Conservation (phyloP, 1,284 basidiomycete genomes). For the Ceratobasidium sp. region DNA sequence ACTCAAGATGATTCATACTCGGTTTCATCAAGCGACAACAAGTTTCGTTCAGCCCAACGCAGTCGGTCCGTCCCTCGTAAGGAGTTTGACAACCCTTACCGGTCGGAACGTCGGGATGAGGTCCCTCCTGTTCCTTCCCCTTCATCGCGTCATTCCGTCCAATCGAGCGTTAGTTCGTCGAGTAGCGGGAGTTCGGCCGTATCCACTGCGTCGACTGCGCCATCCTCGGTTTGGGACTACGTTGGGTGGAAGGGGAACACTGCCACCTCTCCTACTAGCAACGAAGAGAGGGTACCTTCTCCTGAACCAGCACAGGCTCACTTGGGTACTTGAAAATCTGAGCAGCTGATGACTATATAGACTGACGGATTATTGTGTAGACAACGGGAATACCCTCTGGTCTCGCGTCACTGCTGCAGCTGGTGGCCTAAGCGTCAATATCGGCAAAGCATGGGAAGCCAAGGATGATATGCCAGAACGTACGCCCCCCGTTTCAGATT, state of each 20-base stretch:
- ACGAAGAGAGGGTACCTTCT: slow-evolving; percentile 8
- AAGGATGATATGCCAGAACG: slow-evolving; percentile 54
- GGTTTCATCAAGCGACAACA: neutral
- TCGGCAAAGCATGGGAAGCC: slow-evolving; percentile 64
- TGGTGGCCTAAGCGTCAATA: slow-evolving; percentile 61
- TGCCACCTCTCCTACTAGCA: neutral
- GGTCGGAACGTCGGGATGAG: neutral
- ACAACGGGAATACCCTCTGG: slow-evolving; percentile 54
- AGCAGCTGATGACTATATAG: too few relatives aligned
- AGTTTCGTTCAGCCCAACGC: slow-evolving; percentile 15
- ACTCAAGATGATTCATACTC: neutral
- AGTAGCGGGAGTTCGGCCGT: slow-evolving; percentile 20
- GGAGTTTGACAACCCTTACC: slow-evolving; percentile 12
- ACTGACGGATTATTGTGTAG: neutral
- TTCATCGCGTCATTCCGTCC: slow-evolving; percentile 29
- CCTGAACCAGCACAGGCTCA: neutral
- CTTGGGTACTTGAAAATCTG: neutral
- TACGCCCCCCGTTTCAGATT: slow-evolving; percentile 55
- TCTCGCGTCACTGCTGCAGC: slow-evolving; percentile 62
- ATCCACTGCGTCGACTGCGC: slow-evolving; percentile 21
- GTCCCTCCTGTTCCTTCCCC: slow-evolving; percentile 12
- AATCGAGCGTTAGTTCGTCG: slow-evolving; percentile 22
- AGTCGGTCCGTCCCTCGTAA: slow-evolving; percentile 30
- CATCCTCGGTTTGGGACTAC: slow-evolving; percentile 33
- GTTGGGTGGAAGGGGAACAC: slow-evolving; percentile 18